Evolutionary conservation across 495 filamentous ascomycete genomes (phyloP).

Genomic region (Aspergillus conjunctus): DNA sequence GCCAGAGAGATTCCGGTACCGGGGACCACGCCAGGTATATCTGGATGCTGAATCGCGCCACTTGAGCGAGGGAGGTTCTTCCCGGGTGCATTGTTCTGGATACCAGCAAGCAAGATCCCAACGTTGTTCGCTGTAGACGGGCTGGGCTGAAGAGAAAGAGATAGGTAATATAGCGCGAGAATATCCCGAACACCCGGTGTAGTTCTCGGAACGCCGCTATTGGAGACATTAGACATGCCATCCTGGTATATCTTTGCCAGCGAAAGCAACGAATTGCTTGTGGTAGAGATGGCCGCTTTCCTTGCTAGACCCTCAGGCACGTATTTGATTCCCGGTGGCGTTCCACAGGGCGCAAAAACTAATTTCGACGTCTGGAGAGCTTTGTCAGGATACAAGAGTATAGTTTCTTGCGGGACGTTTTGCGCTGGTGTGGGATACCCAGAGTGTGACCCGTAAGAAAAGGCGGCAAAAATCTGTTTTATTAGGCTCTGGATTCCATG

Average conservation of each 20-base stretch:
- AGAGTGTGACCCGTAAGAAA: slow-evolving; percentile 48
- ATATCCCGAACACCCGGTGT: slow-evolving; percentile 88
- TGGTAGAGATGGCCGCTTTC: slow-evolving; percentile 86
- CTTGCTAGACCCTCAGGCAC: slow-evolving; percentile 71
- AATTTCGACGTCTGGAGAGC: slow-evolving; percentile 82
- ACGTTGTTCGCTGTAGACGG: slow-evolving; percentile 99
- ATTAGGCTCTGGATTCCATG: slow-evolving; percentile 80
- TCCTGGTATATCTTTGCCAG: slow-evolving; percentile 99
- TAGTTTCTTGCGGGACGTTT: slow-evolving; percentile 53
- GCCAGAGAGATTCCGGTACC: slow-evolving; percentile 89
- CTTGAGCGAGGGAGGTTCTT: slow-evolving; percentile 37
- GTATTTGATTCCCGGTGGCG: slow-evolving; percentile 80
- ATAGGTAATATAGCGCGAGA: slow-evolving; percentile 92
- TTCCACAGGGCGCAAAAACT: slow-evolving; percentile 77
- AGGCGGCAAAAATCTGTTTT: slow-evolving; percentile 73
- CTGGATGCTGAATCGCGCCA: slow-evolving; percentile 45
- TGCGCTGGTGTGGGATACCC: slow-evolving; percentile 32
- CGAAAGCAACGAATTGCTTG: slow-evolving; percentile 92
- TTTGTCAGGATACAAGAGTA: slow-evolving; percentile 80
- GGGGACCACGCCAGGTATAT: slow-evolving; percentile 77
- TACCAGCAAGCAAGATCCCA: slow-evolving; percentile 90
- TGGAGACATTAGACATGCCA: slow-evolving; percentile 80
- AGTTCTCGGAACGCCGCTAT: slow-evolving; percentile 58
- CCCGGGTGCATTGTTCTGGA: slow-evolving; percentile 72
- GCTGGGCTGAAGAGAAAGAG: slow-evolving; percentile 90